These are phyloP conservation scores for Nemania diffusa DNA, from an alignment of 2,329 filamentous ascomycete genomes.

Conservation along the genomic window DNA sequence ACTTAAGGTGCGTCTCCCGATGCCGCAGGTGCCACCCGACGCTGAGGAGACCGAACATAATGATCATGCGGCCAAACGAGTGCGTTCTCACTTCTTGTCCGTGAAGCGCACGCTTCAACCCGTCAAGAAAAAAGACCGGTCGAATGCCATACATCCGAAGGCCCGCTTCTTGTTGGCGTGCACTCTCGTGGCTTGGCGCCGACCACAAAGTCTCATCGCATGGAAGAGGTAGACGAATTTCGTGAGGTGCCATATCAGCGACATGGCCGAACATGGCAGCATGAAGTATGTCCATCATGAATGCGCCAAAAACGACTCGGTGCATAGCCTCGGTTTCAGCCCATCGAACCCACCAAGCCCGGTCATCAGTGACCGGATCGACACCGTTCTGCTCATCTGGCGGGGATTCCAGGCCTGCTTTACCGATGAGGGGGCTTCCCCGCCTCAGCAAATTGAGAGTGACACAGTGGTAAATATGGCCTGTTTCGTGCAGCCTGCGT, in stretches of 20 bases:
- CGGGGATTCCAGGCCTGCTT: slow-evolving; percentile 81
- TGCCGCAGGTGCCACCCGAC: slow-evolving; percentile 93
- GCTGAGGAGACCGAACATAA: slow-evolving; percentile 90
- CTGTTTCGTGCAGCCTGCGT: slow-evolving; percentile 82
- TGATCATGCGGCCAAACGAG: slow-evolving; percentile 86
- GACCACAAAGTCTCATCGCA: slow-evolving; percentile 91
- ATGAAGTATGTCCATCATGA: slow-evolving; percentile 89
- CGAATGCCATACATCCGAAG: slow-evolving; percentile 82
- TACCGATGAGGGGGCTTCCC: slow-evolving; percentile 85
- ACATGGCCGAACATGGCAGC: slow-evolving; percentile 93
- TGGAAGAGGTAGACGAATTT: slow-evolving; percentile 85
- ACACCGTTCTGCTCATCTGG: slow-evolving; percentile 73
- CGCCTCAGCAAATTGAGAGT: slow-evolving; percentile 86
- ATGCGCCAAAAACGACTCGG: slow-evolving; percentile 86
- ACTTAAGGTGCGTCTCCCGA: slow-evolving; percentile 84
- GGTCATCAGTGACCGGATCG: slow-evolving; percentile 59
- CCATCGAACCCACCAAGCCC: slow-evolving; percentile 83
- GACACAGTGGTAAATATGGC: slow-evolving; percentile 89
- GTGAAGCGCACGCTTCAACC: slow-evolving; percentile 84
- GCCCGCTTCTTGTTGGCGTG: slow-evolving; percentile 79
- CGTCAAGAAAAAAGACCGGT: slow-evolving; percentile 83
- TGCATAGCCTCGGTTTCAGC: slow-evolving; percentile 89
- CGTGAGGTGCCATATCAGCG: slow-evolving; percentile 89
- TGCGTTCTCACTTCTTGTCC: slow-evolving; percentile 85
- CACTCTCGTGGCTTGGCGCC: slow-evolving; percentile 79